These are phyloP conservation scores for Cylindrotheca fusiformis DNA, from an alignment of 108 stramenopile genomes.

Conservation along the genomic window DNA sequence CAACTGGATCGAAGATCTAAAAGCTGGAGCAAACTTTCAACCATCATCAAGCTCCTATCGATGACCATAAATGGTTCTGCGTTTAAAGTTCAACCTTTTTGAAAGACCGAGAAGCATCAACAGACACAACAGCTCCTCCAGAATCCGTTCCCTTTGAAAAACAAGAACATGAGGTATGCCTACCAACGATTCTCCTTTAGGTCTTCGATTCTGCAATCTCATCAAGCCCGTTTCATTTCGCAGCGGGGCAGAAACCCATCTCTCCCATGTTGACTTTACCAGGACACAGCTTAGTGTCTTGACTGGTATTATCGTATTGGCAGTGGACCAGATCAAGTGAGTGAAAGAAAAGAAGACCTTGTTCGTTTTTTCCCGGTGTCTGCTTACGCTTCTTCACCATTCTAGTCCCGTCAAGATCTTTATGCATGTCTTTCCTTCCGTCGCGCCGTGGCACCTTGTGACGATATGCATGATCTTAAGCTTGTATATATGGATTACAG, in stretches of 20 bases:
- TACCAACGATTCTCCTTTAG: too few relatives aligned
- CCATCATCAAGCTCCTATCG: too few relatives aligned
- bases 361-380: too few relatives aligned
- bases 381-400: neutral
- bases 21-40: too few relatives aligned
- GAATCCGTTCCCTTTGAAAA: too few relatives aligned
- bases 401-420: constrained; percentile 88
- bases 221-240: neutral
- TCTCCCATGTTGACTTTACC: constrained; percentile 63
- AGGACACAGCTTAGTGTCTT: constrained; percentile 85
- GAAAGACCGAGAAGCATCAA: too few relatives aligned
- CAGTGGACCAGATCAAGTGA: constrained; percentile 84
- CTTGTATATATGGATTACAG: constrained; percentile 72
- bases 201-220: too few relatives aligned
- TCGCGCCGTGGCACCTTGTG: constrained; percentile 83
- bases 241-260: constrained; percentile 28
- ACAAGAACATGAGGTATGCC: too few relatives aligned
- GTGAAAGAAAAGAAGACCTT: constrained; percentile 19
- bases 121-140: too few relatives aligned
- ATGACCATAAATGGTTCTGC: too few relatives aligned
- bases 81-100: too few relatives aligned
- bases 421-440: constrained; percentile 72
- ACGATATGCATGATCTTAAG: constrained; percentile 54
- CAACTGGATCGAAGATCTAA: too few relatives aligned
- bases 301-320: constrained; percentile 74